phyloP scores from a whole-genome alignment of 2,329 filamentous ascomycete genomes.

The Scedosporium boydii region DNA sequence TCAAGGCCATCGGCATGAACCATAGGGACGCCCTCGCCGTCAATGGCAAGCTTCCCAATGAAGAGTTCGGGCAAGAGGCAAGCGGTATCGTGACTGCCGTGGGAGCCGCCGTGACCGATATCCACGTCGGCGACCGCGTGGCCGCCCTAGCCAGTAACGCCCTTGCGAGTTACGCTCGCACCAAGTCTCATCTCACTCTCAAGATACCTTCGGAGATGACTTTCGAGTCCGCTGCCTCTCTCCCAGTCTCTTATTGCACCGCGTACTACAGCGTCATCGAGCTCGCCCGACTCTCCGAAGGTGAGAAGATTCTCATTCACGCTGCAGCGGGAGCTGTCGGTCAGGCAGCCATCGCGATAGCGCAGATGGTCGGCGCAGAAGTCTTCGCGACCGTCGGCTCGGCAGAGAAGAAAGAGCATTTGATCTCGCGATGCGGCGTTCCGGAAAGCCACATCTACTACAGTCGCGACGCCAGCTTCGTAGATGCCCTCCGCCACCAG shows the following conservation, averaged over 20 bases:
- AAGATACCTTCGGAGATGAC: slow-evolving; percentile 26
- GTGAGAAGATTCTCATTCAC: slow-evolving; percentile 30
- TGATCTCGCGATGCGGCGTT: slow-evolving; percentile 27
- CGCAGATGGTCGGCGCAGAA: slow-evolving; percentile 26
- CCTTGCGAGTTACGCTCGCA: slow-evolving; percentile 23
- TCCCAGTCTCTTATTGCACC: slow-evolving; percentile 30
- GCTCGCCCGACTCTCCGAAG: slow-evolving; percentile 24
- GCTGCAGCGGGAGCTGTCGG: slow-evolving; percentile 27
- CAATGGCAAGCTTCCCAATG: slow-evolving; percentile 25
- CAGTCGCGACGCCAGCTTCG: slow-evolving; percentile 16
- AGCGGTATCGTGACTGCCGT: slow-evolving; percentile 22
- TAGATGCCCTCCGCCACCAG: slow-evolving; percentile 12
- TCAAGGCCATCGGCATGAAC: slow-evolving; percentile 34
- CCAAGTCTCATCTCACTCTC: slow-evolving; percentile 21
- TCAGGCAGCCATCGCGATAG: slow-evolving; percentile 28
- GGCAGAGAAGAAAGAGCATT: slow-evolving; percentile 26
- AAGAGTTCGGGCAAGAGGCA: slow-evolving; percentile 28
- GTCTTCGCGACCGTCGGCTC: slow-evolving; percentile 33
- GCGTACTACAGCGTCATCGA: slow-evolving; percentile 30
- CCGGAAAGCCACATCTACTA: slow-evolving; percentile 21
- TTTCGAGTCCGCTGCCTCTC: slow-evolving; percentile 26
- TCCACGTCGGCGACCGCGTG: slow-evolving; percentile 65
- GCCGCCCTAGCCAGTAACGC: slow-evolving; percentile 35
- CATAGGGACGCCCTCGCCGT: slow-evolving; percentile 36
- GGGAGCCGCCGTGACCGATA: slow-evolving; percentile 14